Base-by-base conservation (phyloP, 768 basidiomycete genomes). In the Tricholoma terreum region DNA sequence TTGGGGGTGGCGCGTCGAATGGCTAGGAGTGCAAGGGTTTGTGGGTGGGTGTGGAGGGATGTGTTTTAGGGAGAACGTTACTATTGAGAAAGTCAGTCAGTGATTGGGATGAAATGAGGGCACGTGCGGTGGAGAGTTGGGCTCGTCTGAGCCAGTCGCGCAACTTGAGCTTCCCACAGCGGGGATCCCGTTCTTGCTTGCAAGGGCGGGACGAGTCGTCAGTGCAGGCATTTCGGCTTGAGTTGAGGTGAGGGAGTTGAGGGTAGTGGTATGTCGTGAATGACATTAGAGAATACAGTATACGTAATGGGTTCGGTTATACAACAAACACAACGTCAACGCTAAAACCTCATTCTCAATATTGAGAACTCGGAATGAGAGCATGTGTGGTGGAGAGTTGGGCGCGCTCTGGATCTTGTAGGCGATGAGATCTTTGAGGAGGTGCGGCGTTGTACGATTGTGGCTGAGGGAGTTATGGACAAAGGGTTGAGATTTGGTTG, bases 201-300 rank as follows among this genome's bases (percentile, higher is more conserved):
- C 78, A 65, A 94, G 92, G 0, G 75, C 63, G 12, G 75, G 67
- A 65, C 6, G 27, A 9, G 15, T 30, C 30, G 14, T 5, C 2
- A 15, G 11, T 49, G 30, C 21, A 12, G 9, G 19, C 9, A 17
- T 8, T n/a, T 15, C 15, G 15, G 52, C 76, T 79, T 3, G 75
- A 65, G 48, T 71, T 65, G 61, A 75, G 5, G 81, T 75, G n/a
- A 89, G 75, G 34, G 79, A 75, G 5, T 77, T 70, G 51, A 92
- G 77, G 58, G 60, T 27, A 40, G 56, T 17, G 52, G 14, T 27
- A 27, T 3, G 24, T 27, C 24, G n/a, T 94, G 91, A 66, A 92
- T 86, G 61, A 94, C 92, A 69, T 93, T 93, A 60, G 88, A 89
- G 71, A 94, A 94, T 34, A 93, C 76, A 11, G 84, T 79, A n/a